Conservation (phyloP, 371 early-diverging fungal genomes). For the Zopfochytrium polystomum region DNA sequence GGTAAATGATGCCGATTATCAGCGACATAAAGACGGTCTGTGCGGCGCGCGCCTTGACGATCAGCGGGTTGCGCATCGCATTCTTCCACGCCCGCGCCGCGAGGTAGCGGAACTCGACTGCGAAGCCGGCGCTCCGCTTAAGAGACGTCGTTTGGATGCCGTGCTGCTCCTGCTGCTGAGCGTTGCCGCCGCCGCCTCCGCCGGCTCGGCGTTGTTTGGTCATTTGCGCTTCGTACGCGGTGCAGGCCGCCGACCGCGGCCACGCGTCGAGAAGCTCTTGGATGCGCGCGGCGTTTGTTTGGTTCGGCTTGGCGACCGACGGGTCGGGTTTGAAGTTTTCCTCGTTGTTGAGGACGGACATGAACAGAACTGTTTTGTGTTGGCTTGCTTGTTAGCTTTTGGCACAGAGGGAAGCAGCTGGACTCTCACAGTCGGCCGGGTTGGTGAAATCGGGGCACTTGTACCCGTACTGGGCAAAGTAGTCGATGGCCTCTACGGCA, state of each 20-base stretch:
- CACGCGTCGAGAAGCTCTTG: constrained; percentile 23
- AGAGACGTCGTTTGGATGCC: constrained; percentile 13
- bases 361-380: constrained; percentile 21
- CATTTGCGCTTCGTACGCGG: constrained; percentile 3
- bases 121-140: constrained; percentile 8
- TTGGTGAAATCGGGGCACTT: constrained; percentile 61
- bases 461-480: constrained; percentile 41
- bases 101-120: constrained; percentile 23
- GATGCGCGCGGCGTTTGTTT: constrained; percentile 30
- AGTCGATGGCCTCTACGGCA: constrained; percentile 17
- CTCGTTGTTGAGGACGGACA: constrained; percentile 37
- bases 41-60: constrained; percentile 50
- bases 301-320: neutral
- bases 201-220: constrained; percentile 2
- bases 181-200: no score
- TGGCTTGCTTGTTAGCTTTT: neutral
- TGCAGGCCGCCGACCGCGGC: constrained; percentile 16
- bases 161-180: no score
- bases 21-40: constrained; percentile 34
- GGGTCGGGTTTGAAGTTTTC: neutral
- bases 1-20: constrained; percentile 46
- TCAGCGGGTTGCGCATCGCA: constrained; percentile 40
- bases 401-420: neutral
- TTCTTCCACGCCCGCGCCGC: constrained; percentile 26
- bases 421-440: constrained; percentile 55